phyloP scores from a whole-genome alignment of 257 asterid genomes.

The Paraleonurus japonicus region DNA sequence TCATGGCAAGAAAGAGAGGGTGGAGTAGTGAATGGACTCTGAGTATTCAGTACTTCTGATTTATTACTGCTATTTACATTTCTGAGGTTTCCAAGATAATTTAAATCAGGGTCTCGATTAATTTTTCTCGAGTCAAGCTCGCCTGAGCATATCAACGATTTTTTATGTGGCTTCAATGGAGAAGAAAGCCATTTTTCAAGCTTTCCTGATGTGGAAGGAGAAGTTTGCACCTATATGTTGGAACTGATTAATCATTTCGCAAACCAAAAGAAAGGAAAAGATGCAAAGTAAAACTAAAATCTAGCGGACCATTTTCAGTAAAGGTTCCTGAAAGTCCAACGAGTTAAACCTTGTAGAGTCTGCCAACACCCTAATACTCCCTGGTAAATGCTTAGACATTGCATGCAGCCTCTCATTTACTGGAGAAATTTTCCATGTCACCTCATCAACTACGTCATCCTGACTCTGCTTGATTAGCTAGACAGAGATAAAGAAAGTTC shows the following conservation, averaged over 20 bases:
- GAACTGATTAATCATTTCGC: conserved; percentile 20
- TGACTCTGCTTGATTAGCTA: conserved; percentile 94
- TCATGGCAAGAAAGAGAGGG: conserved; percentile 77
- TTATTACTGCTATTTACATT: conserved; percentile 31
- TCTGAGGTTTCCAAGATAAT: conserved; percentile 36
- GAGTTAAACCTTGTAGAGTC: conserved; percentile 82
- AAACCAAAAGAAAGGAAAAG: conserved; percentile 2
- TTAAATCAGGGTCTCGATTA: conserved; percentile 29
- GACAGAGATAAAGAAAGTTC: conserved; percentile 14
- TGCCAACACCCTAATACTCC: conserved; percentile 63
- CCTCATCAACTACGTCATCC: conserved; percentile 82
- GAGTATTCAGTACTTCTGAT: conserved; percentile 45
- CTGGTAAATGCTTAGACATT: conserved; percentile 66
- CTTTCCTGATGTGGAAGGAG: conserved; percentile 55
- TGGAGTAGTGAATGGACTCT: conserved; percentile 89
- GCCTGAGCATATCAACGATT: conserved; percentile 40
- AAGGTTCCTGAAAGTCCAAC: conserved; percentile 64
- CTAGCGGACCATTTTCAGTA: conserved; percentile 52
- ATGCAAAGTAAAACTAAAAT: conserved; percentile 14
- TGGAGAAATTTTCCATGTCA: conserved; percentile 94
- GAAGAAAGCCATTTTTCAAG: conserved; percentile 75
- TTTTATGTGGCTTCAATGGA: conserved; percentile 55
- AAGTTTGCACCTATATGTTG: conserved; percentile 43
- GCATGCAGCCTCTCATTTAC: conserved; percentile 81
- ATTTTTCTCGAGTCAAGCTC: conserved; percentile 35